Conservation (phyloP, 1,284 basidiomycete genomes). For the Paramarasmius palmivorus region DNA sequence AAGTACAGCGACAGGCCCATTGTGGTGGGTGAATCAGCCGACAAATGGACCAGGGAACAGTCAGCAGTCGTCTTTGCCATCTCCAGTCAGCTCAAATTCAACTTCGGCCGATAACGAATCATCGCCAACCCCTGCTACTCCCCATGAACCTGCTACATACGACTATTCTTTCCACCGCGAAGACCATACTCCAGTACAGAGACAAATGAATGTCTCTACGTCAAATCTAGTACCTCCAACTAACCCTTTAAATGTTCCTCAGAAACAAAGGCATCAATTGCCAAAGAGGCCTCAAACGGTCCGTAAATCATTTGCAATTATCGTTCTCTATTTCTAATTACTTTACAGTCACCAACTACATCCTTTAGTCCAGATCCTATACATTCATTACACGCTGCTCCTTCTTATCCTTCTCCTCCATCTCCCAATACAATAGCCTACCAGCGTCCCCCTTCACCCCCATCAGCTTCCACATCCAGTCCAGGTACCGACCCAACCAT, state of each 20-base stretch:
- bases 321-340: slow-evolving; percentile 7
- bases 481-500: slow-evolving; percentile 29
- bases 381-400: slow-evolving; percentile 11
- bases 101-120: slow-evolving; percentile 52
- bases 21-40: too few species aligned
- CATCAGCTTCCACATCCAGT: slow-evolving; percentile 45
- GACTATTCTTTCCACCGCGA: slow-evolving; percentile 41
- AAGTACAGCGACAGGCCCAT: too few species aligned
- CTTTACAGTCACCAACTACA: too few species aligned
- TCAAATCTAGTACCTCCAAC: slow-evolving; percentile 28
- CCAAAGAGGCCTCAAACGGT: too few species aligned
- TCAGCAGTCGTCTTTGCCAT: slow-evolving; percentile 53
- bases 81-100: slow-evolving; percentile 65
- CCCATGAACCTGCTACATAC: slow-evolving; percentile 47
- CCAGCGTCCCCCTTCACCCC: slow-evolving; percentile 17
- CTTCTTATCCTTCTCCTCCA: slow-evolving; percentile 30
- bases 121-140: slow-evolving; percentile 67
- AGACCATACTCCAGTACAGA: too few species aligned
- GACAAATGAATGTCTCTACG: too few species aligned
- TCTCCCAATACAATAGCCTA: slow-evolving; percentile 10
- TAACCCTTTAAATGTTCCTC: slow-evolving; percentile 22
- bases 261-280: too few species aligned
- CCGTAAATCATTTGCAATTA: too few species aligned
- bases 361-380: slow-evolving; percentile 28
- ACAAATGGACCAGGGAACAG: too few species aligned